Evolutionary conservation across 192 early-diverging fungal genomes (phyloP), one percentile per base, ranked within the genome.

Genomic region (Dispira simplex): DNA sequence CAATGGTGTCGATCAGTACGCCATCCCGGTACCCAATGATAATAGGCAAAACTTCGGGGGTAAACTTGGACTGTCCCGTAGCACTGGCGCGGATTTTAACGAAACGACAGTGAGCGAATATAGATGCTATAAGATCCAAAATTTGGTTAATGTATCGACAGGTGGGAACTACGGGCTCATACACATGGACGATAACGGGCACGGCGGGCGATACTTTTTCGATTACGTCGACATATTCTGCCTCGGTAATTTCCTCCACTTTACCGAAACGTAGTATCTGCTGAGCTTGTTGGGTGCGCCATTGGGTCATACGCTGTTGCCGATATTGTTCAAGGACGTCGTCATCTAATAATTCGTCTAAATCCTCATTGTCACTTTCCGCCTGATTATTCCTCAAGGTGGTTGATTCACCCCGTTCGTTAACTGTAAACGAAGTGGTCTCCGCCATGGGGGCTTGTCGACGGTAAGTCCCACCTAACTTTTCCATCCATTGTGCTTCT

Each of bases 41-140:
- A 18, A 60, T 60, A 1, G 58, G 58, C 6, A 60, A 44, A 1
- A 60, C 39, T 1, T 60, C 58, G 26, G 58, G 58, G 58, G 58
- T 60, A 60, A 60, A 60, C 14, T 18, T 60, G 14, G 25, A 11
- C 14, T 44, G 25, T 11, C 27, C 58, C 12, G 58, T 60, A 12
- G 32, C 58, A 18, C 58, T 12, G 26, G 58, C 58, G 3, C 39
- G 58, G 43, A 60, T 60, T 27, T 13, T 60, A 13, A 60, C 14
- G 2, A 60, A 27, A 16, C 58, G 58, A 16, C 18, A 18, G 21
- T 27, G 58, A 8, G 13, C 14, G 2, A 44, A 18, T 27, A 8
- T 11, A 1, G 18, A 16, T 10, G 58, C 58, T 18, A 60, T 1
- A 14, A 3, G 39, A 27, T 13, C 13, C 27, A 60, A 44, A 2